phyloP scores from a whole-genome alignment of 2,329 filamentous ascomycete species.

The Lachnellula occidentalis region DNA sequence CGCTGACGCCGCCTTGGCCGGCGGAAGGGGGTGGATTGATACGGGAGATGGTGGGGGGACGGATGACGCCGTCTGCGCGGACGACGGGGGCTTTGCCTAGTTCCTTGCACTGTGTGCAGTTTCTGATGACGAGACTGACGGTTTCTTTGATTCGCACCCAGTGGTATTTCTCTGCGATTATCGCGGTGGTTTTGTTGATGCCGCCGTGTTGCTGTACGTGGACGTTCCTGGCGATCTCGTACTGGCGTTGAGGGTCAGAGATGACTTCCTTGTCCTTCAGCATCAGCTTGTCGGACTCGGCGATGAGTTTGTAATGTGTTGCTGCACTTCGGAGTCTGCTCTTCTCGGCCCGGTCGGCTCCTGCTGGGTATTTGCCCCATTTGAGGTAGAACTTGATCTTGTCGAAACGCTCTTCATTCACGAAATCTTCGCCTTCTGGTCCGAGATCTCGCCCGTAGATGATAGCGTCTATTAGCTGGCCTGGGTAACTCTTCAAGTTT shows the following conservation, averaged over 20 bases:
- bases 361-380: slow-evolving; percentile 86
- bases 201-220: slow-evolving; percentile 78
- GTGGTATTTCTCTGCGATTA: slow-evolving; percentile 89
- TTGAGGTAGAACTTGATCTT: slow-evolving; percentile 98
- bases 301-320: slow-evolving; percentile 85
- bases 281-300: slow-evolving; percentile 70
- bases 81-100: slow-evolving; percentile 51
- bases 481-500: slow-evolving; percentile 45
- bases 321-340: slow-evolving; percentile 87
- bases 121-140: slow-evolving; percentile 87
- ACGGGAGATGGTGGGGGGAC: slow-evolving; percentile 8
- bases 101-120: slow-evolving; percentile 87
- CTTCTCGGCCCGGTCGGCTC: slow-evolving; percentile 92
- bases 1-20: slow-evolving; percentile 16
- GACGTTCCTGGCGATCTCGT: slow-evolving; percentile 75
- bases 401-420: slow-evolving; percentile 94
- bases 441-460: slow-evolving; percentile 55
- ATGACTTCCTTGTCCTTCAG: slow-evolving; percentile 98
- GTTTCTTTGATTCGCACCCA: slow-evolving; percentile 99
- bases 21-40: background rate
- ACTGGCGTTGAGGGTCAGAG: slow-evolving; percentile 81
- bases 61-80: slow-evolving; percentile 21
- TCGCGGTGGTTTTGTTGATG: slow-evolving; percentile 96
- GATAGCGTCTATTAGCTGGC: slow-evolving; percentile 51
- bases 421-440: slow-evolving; percentile 69